Base-by-base conservation (phyloP, 805 yeast species). In the Lachancea sp. region DNA sequence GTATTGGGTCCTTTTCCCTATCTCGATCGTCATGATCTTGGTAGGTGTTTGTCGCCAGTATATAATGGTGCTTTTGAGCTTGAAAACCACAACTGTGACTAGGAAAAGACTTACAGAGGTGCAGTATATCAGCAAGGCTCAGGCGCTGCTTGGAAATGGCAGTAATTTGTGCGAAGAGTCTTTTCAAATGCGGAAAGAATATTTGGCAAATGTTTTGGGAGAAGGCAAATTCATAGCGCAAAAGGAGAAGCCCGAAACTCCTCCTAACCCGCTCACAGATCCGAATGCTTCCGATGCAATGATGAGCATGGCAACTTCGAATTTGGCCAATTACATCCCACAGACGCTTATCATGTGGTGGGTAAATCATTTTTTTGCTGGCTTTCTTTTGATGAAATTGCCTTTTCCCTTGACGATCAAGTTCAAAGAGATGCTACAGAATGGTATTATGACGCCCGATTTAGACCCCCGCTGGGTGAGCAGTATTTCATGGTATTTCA, bases 271-370 rank as follows among this genome's bases (percentile, higher is more conserved):
- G 16, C 72, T 88, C 38, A 65, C 78, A 1, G 95, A 87, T 55
- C 82, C 95, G 2, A 70, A 72, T 39, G 72, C 82, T 22, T 74
- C 82, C 49, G 96, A 89, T 45, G 78, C 81, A 18, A 68, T 93
- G 73, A 72, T 82, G 71, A 75, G 73, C 39, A 81, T 86, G 82
- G 76, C 89, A 47, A 88, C 88, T 60, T 82, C 83, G 8, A 90
- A 88, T 59, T 68, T 88, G 51, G 82, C 90, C 59, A 86, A 80
- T 65, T 86, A 82, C 60, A 77, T 89, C 16, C 97, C 98, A 1
- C 98, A 93, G 67, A 87, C 96, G 0, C 63, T 90, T 33, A 84
- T 90, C 52, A 90, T 93, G 96, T 88, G 89, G 58, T 93, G 97
- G 96, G 91, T 91, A 49, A 87, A 86, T 58, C 85, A 81, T 57